phyloP scores from a whole-genome alignment of 805 yeast species.

The Schizosaccharomyces octosporus region DNA sequence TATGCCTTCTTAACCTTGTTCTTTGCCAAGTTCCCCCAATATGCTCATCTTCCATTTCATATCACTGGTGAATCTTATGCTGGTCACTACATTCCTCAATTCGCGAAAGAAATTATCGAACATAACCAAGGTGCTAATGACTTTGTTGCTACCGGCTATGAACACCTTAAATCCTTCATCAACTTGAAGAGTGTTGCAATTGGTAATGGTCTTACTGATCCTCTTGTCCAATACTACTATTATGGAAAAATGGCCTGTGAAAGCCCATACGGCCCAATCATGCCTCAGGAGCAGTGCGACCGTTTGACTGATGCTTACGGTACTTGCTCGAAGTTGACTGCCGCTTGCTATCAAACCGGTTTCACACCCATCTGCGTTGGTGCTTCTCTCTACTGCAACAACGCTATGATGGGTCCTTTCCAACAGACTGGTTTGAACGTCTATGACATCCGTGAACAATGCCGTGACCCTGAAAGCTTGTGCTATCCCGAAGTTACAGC shows the following conservation, averaged over 20 bases:
- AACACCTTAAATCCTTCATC: conserved; percentile 23
- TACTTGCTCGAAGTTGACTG: conserved; percentile 52
- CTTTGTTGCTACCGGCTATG: conserved; percentile 42
- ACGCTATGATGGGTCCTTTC: conserved; percentile 56
- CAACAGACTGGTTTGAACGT: conserved; percentile 71
- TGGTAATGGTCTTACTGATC: conserved; percentile 84
- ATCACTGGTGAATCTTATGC: conserved; percentile 88
- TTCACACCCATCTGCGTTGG: conserved; percentile 74
- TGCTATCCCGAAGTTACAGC: conserved; percentile 64
- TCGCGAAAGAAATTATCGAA: conserved; percentile 29
- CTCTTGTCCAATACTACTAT: conserved; percentile 49
- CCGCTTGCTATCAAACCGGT: conserved; percentile 52
- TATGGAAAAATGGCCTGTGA: conserved; percentile 93
- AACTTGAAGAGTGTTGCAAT: conserved; percentile 58
- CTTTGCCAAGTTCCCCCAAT: conserved; percentile 62
- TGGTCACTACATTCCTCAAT: conserved; percentile 80
- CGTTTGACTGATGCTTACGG: conserved; percentile 42
- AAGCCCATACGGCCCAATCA: conserved; percentile 56
- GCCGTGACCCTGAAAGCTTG: conserved; percentile 37
- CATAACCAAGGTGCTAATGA: conserved; percentile 29
- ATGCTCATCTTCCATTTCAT: conserved; percentile 29
- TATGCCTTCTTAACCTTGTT: conserved; percentile 62
- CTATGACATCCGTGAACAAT: conserved; percentile 66
- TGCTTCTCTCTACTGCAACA: conserved; percentile 75
- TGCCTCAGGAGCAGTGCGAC: conserved; percentile 57